Percentiles rank a stretch among this genome's conserved stretches.
Conservation (phyloP, 305 asterid genomes). For the Fraxinus floribunda region DNA sequence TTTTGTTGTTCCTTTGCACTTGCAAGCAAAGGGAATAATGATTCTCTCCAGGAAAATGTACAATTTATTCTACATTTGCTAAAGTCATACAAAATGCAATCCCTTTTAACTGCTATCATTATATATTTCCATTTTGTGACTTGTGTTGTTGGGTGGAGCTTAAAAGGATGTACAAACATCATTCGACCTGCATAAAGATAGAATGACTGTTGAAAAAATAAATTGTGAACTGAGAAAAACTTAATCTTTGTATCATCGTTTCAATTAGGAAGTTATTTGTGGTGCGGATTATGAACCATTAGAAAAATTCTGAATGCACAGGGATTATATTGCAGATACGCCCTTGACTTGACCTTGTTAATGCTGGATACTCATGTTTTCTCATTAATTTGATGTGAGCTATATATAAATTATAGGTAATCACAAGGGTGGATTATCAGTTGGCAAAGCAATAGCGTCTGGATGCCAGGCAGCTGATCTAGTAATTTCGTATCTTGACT, state of each 20-base stretch:
- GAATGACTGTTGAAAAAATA: neutral
- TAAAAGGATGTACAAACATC: neutral
- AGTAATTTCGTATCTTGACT: slow-evolving; percentile 69
- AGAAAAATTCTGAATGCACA: slow-evolving; percentile 8
- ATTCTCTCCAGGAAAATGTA: neutral
- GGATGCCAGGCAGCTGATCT: slow-evolving; percentile 92
- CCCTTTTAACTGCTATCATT: neutral
- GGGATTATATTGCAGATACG: neutral
- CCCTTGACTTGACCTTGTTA: neutral
- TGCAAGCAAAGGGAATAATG: neutral
- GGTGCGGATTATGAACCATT: neutral
- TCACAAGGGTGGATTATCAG: slow-evolving; percentile 89
- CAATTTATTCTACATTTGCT: neutral
- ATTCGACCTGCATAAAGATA: neutral
- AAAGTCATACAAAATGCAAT: neutral
- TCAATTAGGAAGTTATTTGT: neutral
- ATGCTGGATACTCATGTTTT: slow-evolving; percentile 11
- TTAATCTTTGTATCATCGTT: neutral
- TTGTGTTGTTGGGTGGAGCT: neutral
- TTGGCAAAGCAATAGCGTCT: slow-evolving; percentile 81
- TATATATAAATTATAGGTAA: slow-evolving; percentile 53
- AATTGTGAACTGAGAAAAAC: neutral
- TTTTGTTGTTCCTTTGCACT: neutral
- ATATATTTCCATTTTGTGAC: neutral
- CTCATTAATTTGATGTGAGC: neutral